Percentiles rank a stretch among this genome's conserved stretches.
Conservation (phyloP, 305 asterid genomes). For the Fraxinus nigra region DNA sequence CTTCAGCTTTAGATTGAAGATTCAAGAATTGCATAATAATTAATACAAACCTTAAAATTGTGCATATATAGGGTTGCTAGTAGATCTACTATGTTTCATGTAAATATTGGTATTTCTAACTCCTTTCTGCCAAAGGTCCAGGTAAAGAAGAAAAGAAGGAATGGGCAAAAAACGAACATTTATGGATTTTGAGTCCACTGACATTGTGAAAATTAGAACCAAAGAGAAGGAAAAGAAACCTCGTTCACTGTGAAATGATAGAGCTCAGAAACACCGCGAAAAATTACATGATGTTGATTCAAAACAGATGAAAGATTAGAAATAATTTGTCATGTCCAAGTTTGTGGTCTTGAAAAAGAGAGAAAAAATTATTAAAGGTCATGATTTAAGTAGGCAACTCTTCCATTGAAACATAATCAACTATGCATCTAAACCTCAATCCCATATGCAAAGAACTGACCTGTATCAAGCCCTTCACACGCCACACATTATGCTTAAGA, state of each 20-base stretch:
- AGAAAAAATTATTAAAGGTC: not conserved
- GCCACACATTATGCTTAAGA: slow-evolving; percentile 49
- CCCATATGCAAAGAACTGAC: slow-evolving; percentile 19
- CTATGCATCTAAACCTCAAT: not conserved
- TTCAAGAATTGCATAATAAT: not conserved
- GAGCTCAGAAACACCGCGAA: not conserved
- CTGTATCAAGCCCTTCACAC: slow-evolving; percentile 57
- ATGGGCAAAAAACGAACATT: not conserved
- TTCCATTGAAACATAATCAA: not conserved
- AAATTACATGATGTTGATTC: not conserved
- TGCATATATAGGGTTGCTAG: not conserved
- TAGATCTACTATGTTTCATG: not conserved
- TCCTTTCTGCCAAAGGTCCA: not conserved
- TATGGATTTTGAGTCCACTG: not conserved
- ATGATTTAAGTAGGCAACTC: not conserved
- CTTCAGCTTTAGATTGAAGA: not conserved
- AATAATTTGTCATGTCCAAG: not conserved
- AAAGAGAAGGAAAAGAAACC: not conserved
- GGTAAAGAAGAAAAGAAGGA: not conserved
- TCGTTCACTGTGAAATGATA: not conserved
- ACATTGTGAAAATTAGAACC: not conserved
- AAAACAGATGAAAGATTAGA: not conserved
- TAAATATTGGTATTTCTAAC: not conserved
- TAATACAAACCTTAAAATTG: not conserved
- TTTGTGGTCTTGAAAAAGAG: not conserved